These are phyloP conservation scores for Cyberlindnera petersonii DNA, from an alignment of 805 yeast species.

Conservation along the genomic window DNA sequence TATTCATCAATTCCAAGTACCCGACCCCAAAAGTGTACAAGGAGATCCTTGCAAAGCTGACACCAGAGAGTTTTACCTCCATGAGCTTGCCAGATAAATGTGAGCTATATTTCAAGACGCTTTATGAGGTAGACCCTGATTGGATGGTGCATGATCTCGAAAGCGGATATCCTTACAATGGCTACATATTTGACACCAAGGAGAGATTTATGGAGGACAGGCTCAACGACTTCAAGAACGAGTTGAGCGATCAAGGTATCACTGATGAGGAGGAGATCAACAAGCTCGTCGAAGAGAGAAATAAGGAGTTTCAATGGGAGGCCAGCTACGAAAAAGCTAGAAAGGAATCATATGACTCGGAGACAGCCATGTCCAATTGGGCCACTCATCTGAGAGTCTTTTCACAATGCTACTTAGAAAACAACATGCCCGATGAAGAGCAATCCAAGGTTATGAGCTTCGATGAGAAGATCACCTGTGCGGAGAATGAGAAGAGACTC, in stretches of 20 bases:
- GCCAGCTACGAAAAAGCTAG: conserved; percentile 10
- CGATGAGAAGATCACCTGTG: conserved; percentile 16
- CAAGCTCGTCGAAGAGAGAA: conserved; percentile 8
- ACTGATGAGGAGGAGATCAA: conserved; percentile 9
- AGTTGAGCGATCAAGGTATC: conserved; percentile 13
- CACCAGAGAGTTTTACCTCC: conserved; percentile 18
- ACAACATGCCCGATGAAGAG: conserved; percentile 1
- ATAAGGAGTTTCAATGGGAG: conserved; percentile 20
- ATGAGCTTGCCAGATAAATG: conserved; percentile 19
- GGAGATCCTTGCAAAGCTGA: conserved; percentile 11
- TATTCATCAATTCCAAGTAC: conserved; percentile 23
- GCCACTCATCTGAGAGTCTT: conserved; percentile 27
- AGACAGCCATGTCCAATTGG: conserved; percentile 22
- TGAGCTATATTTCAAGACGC: conserved; percentile 17
- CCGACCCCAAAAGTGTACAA: conserved; percentile 22
- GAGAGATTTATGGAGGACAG: conserved; percentile 19
- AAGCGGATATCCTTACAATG: conserved; percentile 18
- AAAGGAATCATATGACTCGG: conserved; percentile 21
- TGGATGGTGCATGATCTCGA: conserved; percentile 26
- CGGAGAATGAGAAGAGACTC: conserved; percentile 32
- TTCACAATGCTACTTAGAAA: conserved; percentile 25
- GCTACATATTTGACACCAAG: conserved; percentile 26
- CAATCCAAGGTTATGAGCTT: conserved; percentile 12
- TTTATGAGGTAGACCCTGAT: conserved; percentile 20
- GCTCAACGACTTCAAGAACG: conserved; percentile 15